phyloP scores from a whole-genome alignment of 345 rosid genomes.

The Dimocarpus longan region DNA sequence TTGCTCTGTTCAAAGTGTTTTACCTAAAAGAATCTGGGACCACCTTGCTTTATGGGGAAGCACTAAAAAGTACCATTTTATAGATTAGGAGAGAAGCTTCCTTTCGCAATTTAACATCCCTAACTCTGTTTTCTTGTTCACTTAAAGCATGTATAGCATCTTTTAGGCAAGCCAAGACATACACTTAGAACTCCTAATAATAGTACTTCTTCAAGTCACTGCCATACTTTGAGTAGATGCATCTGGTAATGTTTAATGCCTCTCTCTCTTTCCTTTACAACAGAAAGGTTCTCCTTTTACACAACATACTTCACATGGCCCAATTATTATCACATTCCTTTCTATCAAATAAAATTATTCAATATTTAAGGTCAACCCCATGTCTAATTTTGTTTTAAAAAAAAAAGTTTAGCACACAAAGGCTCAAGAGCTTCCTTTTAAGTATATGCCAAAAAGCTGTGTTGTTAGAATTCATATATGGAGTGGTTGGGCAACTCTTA shows the following conservation, averaged over 20 bases:
- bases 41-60: constrained; percentile 37
- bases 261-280: constrained; percentile 10
- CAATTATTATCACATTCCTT: constrained; percentile 19
- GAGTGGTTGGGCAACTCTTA: constrained; percentile 28
- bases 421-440: background rate
- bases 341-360: constrained; percentile 4
- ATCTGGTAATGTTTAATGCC: constrained; percentile 14
- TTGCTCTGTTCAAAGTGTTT: constrained; percentile 20
- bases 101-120: constrained; percentile 28
- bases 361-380: background rate
- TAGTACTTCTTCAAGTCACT: background rate
- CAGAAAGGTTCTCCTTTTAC: constrained; percentile 9
- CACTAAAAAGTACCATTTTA: constrained; percentile 17
- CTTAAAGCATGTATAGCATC: background rate
- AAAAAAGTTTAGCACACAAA: too few relatives aligned
- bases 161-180: constrained; percentile 8
- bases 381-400: background rate
- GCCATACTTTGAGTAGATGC: constrained; percentile 5
- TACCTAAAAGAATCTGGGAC: constrained; percentile 37
- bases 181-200: background rate
- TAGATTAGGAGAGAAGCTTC: constrained; percentile 44
- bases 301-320: constrained; percentile 20
- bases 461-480: constrained; percentile 6
- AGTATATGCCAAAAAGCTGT: background rate
- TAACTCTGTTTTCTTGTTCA: constrained; percentile 18